Conservation (phyloP, 495 filamentous ascomycete species). For the Clavariopsis aquatica region DNA sequence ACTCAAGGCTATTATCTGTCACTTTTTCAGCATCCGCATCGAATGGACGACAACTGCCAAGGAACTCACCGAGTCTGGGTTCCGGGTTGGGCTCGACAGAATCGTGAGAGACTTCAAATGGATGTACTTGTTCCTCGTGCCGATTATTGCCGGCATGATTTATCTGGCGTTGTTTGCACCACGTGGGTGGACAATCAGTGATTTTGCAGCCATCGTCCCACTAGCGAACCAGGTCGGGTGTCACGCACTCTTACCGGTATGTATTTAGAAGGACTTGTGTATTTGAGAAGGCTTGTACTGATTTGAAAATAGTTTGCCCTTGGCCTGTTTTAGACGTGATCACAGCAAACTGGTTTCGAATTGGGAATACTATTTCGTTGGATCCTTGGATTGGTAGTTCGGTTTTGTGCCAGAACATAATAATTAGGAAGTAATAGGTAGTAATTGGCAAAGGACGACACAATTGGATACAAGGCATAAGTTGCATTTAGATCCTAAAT, state of each 20-base stretch:
- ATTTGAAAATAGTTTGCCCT: constrained; percentile 20
- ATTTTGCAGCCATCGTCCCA: constrained; percentile 47
- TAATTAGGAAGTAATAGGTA: too few relatives aligned
- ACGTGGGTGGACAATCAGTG: constrained; percentile 44
- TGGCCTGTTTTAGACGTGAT: constrained; percentile 30
- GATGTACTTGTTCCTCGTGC: constrained; percentile 44
- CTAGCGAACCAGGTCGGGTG: constrained; percentile 46
- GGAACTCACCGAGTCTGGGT: constrained; percentile 49
- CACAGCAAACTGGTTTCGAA: too few relatives aligned
- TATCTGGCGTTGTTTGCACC: constrained; percentile 43
- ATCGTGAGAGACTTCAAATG: constrained; percentile 46
- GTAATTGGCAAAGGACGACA: too few relatives aligned
- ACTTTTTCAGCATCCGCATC: constrained; percentile 75
- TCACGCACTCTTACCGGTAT: constrained; percentile 38
- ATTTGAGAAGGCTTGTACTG: not conserved
- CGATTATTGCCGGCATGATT: constrained; percentile 43
- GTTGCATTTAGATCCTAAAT: not conserved
- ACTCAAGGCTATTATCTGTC: constrained; percentile 64
- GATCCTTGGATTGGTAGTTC: not conserved
- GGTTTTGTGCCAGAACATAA: too few relatives aligned
- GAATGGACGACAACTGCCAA: constrained; percentile 71
- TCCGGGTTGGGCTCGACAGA: constrained; percentile 41
- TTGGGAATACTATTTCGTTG: not conserved
- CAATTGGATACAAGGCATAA: not conserved
- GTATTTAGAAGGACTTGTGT: not conserved